These are phyloP conservation scores for Rutstroemia sydowiana DNA, from an alignment of 2,329 filamentous ascomycete species.

Conservation along the genomic window DNA sequence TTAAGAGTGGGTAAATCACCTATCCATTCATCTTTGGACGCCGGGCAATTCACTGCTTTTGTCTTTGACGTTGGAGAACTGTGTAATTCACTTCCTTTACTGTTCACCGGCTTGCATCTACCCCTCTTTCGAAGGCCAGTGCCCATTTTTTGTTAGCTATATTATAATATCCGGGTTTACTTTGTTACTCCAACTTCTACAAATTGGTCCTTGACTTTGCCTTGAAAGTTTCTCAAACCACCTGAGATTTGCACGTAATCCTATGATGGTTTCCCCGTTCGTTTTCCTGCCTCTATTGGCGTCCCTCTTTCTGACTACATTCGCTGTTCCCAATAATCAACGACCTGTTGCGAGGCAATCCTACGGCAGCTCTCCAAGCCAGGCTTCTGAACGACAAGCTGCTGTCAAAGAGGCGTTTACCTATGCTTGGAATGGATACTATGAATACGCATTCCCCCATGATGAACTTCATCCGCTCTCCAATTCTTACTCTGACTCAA, in stretches of 20 bases:
- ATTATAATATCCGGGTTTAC: background rate
- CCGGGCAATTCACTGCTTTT: too few relatives aligned
- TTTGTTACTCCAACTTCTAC: background rate
- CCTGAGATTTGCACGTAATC: background rate
- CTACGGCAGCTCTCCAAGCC: conserved; percentile 6
- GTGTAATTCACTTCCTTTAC: too few relatives aligned
- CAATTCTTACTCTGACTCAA: conserved; percentile 59
- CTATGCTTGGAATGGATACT: conserved; percentile 66
- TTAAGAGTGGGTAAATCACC: background rate
- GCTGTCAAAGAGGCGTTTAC: conserved; percentile 63
- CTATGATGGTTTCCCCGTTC: conserved; percentile 19
- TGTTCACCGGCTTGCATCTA: too few relatives aligned
- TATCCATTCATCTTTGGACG: too few relatives aligned
- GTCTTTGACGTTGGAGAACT: too few relatives aligned
- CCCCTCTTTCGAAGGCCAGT: too few relatives aligned
- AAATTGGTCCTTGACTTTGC: background rate
- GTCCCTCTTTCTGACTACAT: conserved; percentile 9
- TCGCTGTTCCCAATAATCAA: conserved; percentile 17
- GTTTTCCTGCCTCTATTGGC: conserved; percentile 15
- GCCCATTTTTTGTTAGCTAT: background rate
- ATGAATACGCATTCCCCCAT: conserved; percentile 66
- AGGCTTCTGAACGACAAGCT: conserved; percentile 37
- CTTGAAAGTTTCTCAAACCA: too few relatives aligned
- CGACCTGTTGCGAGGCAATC: conserved; percentile 13
- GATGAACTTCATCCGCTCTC: conserved; percentile 67